These are phyloP conservation scores for Umbilicus rupestris DNA, from an alignment of 164 flowering plant genomes.

Conservation along the genomic window DNA sequence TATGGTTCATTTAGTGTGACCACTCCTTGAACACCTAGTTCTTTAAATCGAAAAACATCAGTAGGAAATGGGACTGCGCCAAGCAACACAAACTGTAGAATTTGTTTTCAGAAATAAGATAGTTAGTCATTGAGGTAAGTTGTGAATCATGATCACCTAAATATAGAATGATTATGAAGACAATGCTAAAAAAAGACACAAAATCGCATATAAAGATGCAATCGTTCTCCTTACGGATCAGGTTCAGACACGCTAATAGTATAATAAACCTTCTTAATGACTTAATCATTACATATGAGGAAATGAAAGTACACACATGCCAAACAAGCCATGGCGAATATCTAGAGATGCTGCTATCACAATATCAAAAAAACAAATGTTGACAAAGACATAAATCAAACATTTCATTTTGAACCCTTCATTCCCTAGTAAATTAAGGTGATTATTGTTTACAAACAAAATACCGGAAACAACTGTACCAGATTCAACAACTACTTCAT, in stretches of 20 bases:
- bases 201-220: neutral
- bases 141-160: neutral
- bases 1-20: conserved; percentile 85
- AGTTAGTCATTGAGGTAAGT: neutral
- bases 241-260: no score
- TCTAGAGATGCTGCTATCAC: neutral
- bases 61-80: conserved; percentile 98
- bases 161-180: neutral
- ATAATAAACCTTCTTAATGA: no score
- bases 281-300: neutral
- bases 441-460: no score
- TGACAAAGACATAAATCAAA: neutral
- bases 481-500: no score
- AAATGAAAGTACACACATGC: neutral
- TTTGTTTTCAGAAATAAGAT: conserved; percentile 5
- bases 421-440: neutral
- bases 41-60: conserved; percentile 68
- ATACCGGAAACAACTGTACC: no score
- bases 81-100: conserved; percentile 59
- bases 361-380: neutral
- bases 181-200: neutral
- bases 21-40: conserved; percentile 77
- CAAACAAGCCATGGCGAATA: neutral
- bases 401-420: neutral
- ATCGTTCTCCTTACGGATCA: neutral